Evolutionary conservation across 176 grass and related monocot genomes (phyloP), one percentile per base, ranked within the genome.

Genomic region (Alloteropsis semialata): DNA sequence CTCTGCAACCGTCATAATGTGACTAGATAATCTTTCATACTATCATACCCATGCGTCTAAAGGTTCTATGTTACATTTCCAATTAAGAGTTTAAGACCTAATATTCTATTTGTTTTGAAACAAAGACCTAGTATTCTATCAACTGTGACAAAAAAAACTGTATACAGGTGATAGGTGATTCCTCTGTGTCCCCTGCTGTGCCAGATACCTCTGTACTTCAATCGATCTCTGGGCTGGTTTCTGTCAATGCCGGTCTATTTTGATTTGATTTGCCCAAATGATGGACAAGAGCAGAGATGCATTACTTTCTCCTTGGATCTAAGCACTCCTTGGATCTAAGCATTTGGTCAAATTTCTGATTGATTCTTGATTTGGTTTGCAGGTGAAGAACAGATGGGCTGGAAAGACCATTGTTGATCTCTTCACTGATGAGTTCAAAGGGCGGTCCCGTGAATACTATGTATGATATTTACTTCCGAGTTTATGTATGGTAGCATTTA

Each of bases 321-420:
- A 33, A 19, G 1, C 27, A 19, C 4, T 16, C 44, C 1, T 6
- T 49, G 11, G 76, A 79, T n/a, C 27, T 77, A 34, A 19, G 1
- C 28, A 19, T 17, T 17, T 9, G 57, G 54, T 44, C 3, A 17
- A 55, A 56, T 76, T 57, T 76, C 58, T 67, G 14, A 17, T 84
- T 44, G 6, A 54, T 54, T 82, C 21, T 68, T 69, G 32, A 49
- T 70, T 67, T 72, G 48, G 0, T 67, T 72, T 82, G 37, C 90
- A 98, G 96, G 96, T 84, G 17, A 95, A 98, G 83, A 95, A 98
- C 67, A 90, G 96, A 64, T 95, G 96, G 96, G 87, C 86, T 34
- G 93, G 85, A 27, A 98, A 98, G 80, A 98, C 91, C 60, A 93
- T 98, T 42, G 96, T 98, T 62, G 96, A 98, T 81, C 92, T 98